These are phyloP conservation scores for Cyphellophora attinorum DNA, from an alignment of 2,329 filamentous ascomycete genomes.

Conservation along the genomic window DNA sequence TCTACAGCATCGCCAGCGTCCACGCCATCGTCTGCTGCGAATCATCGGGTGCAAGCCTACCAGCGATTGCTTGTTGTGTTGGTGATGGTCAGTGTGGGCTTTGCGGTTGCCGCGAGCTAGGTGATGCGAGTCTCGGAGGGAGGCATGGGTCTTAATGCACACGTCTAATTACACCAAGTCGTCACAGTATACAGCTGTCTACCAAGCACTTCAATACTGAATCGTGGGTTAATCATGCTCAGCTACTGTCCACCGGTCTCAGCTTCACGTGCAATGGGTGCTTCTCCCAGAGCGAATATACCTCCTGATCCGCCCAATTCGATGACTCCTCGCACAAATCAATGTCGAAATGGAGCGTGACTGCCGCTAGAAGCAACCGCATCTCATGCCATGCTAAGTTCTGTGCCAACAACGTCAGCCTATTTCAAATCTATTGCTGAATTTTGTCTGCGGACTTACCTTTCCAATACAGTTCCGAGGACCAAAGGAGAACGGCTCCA, in stretches of 20 bases:
- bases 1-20: no score
- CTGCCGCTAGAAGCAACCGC: slow-evolving; percentile 29
- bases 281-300: slow-evolving; percentile 30
- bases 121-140: no score
- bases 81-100: no score
- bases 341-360: slow-evolving; percentile 30
- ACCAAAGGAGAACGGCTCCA: neutral
- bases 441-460: neutral
- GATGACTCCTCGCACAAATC: slow-evolving; percentile 22
- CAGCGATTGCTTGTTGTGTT: no score
- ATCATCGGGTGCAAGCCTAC: no score
- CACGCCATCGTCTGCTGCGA: no score
- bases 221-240: no score
- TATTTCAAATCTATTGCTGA: neutral
- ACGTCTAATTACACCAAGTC: no score
- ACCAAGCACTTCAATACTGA: no score
- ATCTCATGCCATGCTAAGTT: slow-evolving; percentile 24
- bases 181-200: no score
- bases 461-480: neutral
- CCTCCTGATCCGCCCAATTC: slow-evolving; percentile 22
- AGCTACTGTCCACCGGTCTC: slow-evolving; percentile 1
- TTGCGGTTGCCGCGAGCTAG: no score
- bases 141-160: no score
- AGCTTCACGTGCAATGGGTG: slow-evolving; percentile 23
- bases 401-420: slow-evolving; percentile 1